Evolutionary conservation across 2,329 filamentous ascomycete species (phyloP).

Genomic region (Colletotrichum sp.): DNA sequence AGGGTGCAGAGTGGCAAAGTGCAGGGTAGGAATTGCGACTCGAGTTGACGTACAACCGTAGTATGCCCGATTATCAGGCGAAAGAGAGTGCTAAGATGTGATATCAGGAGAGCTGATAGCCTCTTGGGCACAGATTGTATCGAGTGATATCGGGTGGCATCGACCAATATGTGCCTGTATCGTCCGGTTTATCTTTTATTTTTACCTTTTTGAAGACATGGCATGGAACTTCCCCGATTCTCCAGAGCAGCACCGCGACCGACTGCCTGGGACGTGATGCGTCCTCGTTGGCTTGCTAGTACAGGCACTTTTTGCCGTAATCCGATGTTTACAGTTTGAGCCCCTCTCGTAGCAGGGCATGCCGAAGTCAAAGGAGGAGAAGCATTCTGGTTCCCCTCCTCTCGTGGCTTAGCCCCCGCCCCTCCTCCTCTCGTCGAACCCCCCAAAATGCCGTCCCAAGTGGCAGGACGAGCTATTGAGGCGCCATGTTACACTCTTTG

Average conservation of each 20-base stretch:
- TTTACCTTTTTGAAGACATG: background rate
- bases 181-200: background rate
- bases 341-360: background rate
- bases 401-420: background rate
- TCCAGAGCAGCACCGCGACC: background rate
- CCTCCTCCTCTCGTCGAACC: background rate
- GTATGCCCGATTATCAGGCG: background rate
- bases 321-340: constrained; percentile 15
- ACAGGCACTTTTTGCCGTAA: background rate
- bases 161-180: background rate
- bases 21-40: background rate
- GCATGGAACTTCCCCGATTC: background rate
- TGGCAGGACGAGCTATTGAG: background rate
- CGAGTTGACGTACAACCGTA: background rate
- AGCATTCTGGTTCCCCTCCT: background rate
- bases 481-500: background rate
- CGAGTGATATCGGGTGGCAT: background rate
- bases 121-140: background rate
- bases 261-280: background rate
- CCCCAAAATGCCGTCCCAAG: background rate
- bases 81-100: background rate
- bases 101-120: background rate
- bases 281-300: background rate
- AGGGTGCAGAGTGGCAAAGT: background rate
- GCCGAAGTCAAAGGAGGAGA: background rate